Evolutionary conservation across 164 flowering plant species (phyloP).

Genomic region (Aristolochia fimbriata): DNA sequence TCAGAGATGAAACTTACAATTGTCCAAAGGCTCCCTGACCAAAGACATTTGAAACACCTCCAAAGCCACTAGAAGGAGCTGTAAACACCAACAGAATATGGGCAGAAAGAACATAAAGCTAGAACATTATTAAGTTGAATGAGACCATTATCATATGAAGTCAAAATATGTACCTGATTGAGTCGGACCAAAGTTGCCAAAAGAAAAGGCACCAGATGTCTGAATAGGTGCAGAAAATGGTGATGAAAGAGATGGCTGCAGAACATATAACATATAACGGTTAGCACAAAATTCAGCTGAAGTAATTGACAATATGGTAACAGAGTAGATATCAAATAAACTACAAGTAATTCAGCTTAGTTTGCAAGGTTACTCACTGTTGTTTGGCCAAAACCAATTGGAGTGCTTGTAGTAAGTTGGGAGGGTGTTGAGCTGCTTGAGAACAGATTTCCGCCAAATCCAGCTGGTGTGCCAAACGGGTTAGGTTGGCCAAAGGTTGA

Average conservation of each 20-base stretch:
- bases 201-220: conserved; percentile 34
- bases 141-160: too few relatives aligned
- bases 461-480: conserved; percentile 43
- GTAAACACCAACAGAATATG: neutral
- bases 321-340: too few relatives aligned
- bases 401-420: conserved; percentile 25
- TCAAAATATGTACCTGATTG: conserved; percentile 39
- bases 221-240: conserved; percentile 60
- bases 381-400: conserved; percentile 45
- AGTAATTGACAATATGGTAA: too few relatives aligned
- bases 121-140: too few relatives aligned
- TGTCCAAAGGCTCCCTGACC: conserved; percentile 56
- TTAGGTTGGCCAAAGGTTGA: conserved; percentile 47
- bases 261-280: neutral
- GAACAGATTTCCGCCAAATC: conserved; percentile 49
- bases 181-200: conserved; percentile 50
- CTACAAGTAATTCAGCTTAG: neutral
- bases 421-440: conserved; percentile 41
- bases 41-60: conserved; percentile 30
- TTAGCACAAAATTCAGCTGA: too few relatives aligned
- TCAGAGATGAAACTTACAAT: conserved; percentile 28
- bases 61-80: conserved; percentile 8
- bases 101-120: too few relatives aligned
- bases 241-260: conserved; percentile 41
- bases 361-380: conserved; percentile 35